phyloP scores from a whole-genome alignment of 352 stramenopile species.

The Pythium apleroticum region DNA sequence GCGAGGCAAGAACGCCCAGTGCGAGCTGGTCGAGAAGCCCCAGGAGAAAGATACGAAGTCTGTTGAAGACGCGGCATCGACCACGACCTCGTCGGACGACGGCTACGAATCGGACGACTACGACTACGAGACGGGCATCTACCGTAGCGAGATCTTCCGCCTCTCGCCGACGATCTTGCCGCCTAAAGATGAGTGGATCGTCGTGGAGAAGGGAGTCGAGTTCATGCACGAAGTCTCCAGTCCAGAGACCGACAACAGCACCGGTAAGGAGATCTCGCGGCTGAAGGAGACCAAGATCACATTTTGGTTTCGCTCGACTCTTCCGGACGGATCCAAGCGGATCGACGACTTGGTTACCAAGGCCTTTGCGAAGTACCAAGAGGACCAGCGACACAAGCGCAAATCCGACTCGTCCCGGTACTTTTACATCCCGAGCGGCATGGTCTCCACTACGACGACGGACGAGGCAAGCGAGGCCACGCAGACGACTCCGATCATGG shows the following conservation, averaged over 20 bases:
- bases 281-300: slow-evolving; percentile 27
- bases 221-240: slow-evolving; percentile 34
- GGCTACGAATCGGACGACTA: slow-evolving; percentile 21
- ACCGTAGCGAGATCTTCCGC: slow-evolving; percentile 32
- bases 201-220: slow-evolving; percentile 32
- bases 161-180: slow-evolving; percentile 13
- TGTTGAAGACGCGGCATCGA: slow-evolving; percentile 18
- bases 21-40: slow-evolving; percentile 36
- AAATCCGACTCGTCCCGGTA: slow-evolving; percentile 38
- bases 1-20: slow-evolving; percentile 32
- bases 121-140: slow-evolving; percentile 24
- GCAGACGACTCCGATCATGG: not conserved
- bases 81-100: slow-evolving; percentile 22
- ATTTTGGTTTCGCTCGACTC: slow-evolving; percentile 27
- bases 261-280: slow-evolving; percentile 18
- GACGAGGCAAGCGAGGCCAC: not conserved
- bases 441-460: not conserved
- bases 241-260: slow-evolving; percentile 8
- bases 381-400: slow-evolving; percentile 27
- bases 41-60: too few species aligned
- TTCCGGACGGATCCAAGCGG: slow-evolving; percentile 27
- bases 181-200: slow-evolving; percentile 31
- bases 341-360: slow-evolving; percentile 38
- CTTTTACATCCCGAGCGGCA: slow-evolving; percentile 39
- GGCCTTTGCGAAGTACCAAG: slow-evolving; percentile 36